A percentile compares a stretch with the other conserved stretches of the same genome.
Evolutionary conservation across 192 early-diverging fungal species (phyloP).

Genomic region (Gaertneriomyces sp.): DNA sequence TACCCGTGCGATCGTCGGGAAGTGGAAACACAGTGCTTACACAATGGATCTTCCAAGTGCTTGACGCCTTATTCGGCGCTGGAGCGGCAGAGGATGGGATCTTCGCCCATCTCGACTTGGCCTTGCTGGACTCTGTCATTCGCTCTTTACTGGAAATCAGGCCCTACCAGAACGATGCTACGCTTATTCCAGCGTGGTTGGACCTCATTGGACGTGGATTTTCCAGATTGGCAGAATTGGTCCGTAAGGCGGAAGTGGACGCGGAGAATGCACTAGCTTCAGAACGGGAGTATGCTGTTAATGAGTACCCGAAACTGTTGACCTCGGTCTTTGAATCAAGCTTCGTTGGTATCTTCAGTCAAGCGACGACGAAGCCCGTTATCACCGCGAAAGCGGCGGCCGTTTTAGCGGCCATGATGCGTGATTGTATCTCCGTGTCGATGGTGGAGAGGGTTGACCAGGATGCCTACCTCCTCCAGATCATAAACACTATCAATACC

Average conservation of each 20-base stretch:
- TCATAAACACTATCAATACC: constrained; percentile 30
- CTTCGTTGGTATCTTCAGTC: constrained; percentile 34
- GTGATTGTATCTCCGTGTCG: constrained; percentile 69
- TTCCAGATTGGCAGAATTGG: constrained; percentile 59
- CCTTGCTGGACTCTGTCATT: constrained; percentile 33
- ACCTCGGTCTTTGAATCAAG: constrained; percentile 28
- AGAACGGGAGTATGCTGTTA: constrained; percentile 26
- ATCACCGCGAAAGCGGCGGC: constrained; percentile 59
- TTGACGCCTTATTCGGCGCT: constrained; percentile 58
- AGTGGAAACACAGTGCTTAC: constrained; percentile 70
- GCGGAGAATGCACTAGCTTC: constrained; percentile 15
- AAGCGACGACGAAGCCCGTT: constrained; percentile 30
- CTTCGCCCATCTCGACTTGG: constrained; percentile 34
- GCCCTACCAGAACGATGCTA: constrained; percentile 79
- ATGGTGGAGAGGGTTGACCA: constrained; percentile 60
- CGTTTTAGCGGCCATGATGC: constrained; percentile 65
- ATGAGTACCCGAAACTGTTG: constrained; percentile 41
- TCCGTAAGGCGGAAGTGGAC: constrained; percentile 12
- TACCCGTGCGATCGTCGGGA: constrained; percentile 66
- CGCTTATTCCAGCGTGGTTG: constrained; percentile 79
- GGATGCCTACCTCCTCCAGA: neutral
- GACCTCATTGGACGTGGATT: constrained; percentile 74
- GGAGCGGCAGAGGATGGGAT: constrained; percentile 34
- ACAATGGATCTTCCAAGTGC: constrained; percentile 71
- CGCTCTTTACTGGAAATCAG: constrained; percentile 53